These are phyloP conservation scores for Emergomyces orientalis DNA, from an alignment of 2,329 filamentous ascomycete genomes.

Conservation along the genomic window DNA sequence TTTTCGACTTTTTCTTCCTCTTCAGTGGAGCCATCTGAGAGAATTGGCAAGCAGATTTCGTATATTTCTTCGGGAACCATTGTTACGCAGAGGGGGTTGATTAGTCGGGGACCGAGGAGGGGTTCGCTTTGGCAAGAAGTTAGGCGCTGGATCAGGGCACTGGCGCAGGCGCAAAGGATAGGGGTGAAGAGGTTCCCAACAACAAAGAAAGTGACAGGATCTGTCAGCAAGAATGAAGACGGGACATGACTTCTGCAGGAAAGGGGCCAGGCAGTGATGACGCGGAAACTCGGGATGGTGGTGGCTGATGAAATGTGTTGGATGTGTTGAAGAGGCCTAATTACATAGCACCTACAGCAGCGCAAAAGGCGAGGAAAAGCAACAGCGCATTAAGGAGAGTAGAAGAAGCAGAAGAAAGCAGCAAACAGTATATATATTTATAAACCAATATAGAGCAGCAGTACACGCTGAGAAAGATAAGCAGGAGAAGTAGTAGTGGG, in stretches of 20 bases:
- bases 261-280: neutral
- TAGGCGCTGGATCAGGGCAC: neutral
- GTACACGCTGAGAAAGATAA: too few species aligned
- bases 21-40: conserved; percentile 71
- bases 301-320: neutral
- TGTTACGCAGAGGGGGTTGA: conserved; percentile 24
- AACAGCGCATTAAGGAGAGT: conserved; percentile 1
- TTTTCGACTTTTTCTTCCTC: conserved; percentile 94
- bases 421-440: neutral
- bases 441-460: neutral
- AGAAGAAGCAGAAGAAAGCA: neutral
- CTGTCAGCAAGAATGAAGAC: conserved; percentile 9
- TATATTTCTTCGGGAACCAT: conserved; percentile 94
- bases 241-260: conserved; percentile 2
- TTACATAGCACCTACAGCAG: neutral
- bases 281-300: neutral
- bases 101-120: neutral
- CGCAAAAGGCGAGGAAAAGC: neutral
- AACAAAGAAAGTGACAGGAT: neutral
- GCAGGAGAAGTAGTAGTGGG: neutral
- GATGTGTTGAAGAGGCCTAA: neutral
- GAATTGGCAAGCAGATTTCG: conserved; percentile 79
- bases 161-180: neutral
- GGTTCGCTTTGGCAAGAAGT: too few species aligned
- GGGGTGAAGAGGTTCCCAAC: neutral